Base-by-base conservation (phyloP, 1,139 yeast species). In the Lodderomyces pseudojiufengensis region DNA sequence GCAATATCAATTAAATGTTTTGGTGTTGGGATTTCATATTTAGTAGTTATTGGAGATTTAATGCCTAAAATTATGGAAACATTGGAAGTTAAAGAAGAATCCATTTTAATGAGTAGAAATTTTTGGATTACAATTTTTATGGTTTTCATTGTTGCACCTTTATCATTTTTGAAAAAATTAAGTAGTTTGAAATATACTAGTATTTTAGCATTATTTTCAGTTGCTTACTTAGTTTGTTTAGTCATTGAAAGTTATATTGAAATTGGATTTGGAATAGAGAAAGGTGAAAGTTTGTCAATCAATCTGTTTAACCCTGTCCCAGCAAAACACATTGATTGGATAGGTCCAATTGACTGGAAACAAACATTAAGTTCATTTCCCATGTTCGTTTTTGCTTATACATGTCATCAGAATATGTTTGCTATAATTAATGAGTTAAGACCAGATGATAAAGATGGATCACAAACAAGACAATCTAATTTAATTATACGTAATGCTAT, bases 391-490 rank as follows among this genome's bases (percentile, higher is more conserved):
- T 87, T 94, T 64, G 97, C 97, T 3, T 94, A 79, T 59, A 90
- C 97, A 1, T 95, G 97, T 44, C 95, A 92, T 46, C 97, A 92
- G 64, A 94, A 83, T 54, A 84, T 92, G 80, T 90, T 85, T 58
- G 83, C 95, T 8, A 84, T 90, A 37, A 76, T 88, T 51, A 86
- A 88, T 53, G 99, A 92, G 61, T 50, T 61, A 37, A 43, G 50
- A 38, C 60, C 59, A 18, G 47, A 46, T 36, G 61, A 51, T 9
- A 39, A 35, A 7, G 52, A 46, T 28, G 80, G 82, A 35, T 70
- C 74, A 35, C 70, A 76, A 27, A 67, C 78, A 2, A 55, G 70
- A 37, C 78, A 68, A 45, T 68, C 81, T 35, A 76, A 75, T 49
- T 62, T 59, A 36, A 73, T 82, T 33, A 80, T 80, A 26, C 47